Conservation (phyloP, 2,329 filamentous ascomycete species). For the Claviceps sp. region DNA sequence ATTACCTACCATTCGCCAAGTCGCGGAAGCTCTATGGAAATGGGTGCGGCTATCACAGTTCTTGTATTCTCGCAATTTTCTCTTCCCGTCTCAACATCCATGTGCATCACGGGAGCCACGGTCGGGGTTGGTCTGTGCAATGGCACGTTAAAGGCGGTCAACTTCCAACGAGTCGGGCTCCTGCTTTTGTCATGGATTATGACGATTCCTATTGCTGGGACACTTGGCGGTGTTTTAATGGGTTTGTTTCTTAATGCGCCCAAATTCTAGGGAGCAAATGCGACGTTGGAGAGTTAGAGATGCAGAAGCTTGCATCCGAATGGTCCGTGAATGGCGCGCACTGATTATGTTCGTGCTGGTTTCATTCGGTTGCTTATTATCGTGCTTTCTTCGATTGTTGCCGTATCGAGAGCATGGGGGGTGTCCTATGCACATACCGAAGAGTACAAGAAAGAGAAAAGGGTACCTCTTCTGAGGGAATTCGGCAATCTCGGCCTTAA, state of each 20-base stretch:
- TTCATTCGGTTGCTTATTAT: too few species aligned
- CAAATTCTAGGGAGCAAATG: constrained; percentile 13
- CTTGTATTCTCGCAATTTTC: constrained; percentile 63
- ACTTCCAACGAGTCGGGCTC: constrained; percentile 60
- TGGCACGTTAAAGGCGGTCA: constrained; percentile 56
- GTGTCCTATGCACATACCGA: too few species aligned
- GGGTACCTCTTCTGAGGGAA: too few species aligned
- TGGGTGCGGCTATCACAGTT: constrained; percentile 66
- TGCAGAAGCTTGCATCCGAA: too few species aligned
- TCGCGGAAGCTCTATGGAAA: constrained; percentile 58
- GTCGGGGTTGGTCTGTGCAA: constrained; percentile 70
- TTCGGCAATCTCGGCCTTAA: too few species aligned
- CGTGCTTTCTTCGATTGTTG: too few species aligned
- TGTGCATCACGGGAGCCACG: constrained; percentile 71
- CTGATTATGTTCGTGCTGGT: too few species aligned
- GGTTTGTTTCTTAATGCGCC: constrained; percentile 27
- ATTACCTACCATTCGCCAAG: constrained; percentile 54
- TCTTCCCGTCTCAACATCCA: constrained; percentile 62
- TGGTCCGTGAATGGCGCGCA: too few species aligned
- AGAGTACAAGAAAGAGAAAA: too few species aligned
- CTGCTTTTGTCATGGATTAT: constrained; percentile 48
- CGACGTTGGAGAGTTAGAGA: too few species aligned
- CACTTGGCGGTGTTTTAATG: constrained; percentile 27
- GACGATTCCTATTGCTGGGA: constrained; percentile 29
- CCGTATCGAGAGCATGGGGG: too few species aligned